These are phyloP conservation scores for Colletotrichum scovillei DNA, from an alignment of 2,329 filamentous ascomycete species.

Conservation along the genomic window DNA sequence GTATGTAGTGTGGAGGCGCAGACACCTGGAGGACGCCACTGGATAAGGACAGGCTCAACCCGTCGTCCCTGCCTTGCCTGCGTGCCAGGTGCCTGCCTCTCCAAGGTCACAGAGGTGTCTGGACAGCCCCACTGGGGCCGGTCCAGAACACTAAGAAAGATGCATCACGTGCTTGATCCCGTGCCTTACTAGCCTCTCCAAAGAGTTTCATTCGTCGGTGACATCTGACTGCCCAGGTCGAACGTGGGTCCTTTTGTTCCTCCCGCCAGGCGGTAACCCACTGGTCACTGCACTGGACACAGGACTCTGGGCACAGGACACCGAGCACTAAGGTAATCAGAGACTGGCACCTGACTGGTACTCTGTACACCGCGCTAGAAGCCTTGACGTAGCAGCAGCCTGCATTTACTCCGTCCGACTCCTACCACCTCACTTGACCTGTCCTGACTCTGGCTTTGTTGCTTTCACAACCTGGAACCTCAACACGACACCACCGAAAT, in stretches of 20 bases:
- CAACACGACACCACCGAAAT: conserved; percentile 33
- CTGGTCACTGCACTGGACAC: conserved; percentile 4
- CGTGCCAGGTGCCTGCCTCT: too few species aligned
- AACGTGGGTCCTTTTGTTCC: conserved; percentile 27
- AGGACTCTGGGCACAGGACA: conserved; percentile 27
- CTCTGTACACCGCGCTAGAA: conserved; percentile 19
- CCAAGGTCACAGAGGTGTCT: not conserved
- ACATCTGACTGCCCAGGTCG: conserved; percentile 7
- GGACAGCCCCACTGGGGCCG: not conserved
- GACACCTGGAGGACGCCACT: not conserved
- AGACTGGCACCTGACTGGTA: conserved; percentile 9
- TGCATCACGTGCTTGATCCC: conserved; percentile 5
- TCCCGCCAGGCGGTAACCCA: not conserved
- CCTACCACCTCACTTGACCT: conserved; percentile 33
- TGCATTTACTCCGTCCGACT: conserved; percentile 34
- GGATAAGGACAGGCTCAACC: conserved; percentile 1
- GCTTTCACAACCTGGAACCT: conserved; percentile 34
- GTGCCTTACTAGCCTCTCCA: not conserved
- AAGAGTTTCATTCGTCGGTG: conserved; percentile 31
- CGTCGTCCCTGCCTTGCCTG: too few species aligned
- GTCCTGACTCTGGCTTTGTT: conserved; percentile 24
- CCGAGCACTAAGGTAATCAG: conserved; percentile 2
- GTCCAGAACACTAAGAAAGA: conserved; percentile 7
- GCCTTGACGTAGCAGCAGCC: conserved; percentile 36
- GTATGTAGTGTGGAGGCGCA: not conserved